These are phyloP conservation scores for Fusarium sp. DNA, from an alignment of 2,329 filamentous ascomycete genomes.

Conservation along the genomic window DNA sequence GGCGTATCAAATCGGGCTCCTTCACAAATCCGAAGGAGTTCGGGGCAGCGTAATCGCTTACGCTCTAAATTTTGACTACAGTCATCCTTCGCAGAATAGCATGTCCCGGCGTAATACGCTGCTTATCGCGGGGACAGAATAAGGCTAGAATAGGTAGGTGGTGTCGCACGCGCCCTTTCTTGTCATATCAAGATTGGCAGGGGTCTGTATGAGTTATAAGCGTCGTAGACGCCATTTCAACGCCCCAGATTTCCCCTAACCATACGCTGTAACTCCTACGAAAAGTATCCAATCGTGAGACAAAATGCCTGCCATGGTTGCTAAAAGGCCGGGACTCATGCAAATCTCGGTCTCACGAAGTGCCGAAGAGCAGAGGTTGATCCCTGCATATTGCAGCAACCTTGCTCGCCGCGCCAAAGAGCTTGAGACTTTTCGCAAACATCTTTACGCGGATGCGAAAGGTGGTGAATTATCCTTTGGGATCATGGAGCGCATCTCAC, in stretches of 20 bases:
- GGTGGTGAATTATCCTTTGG: constrained; percentile 1
- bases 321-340: constrained; percentile 4
- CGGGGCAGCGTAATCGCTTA: neutral
- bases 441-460: neutral
- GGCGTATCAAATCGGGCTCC: too few relatives aligned
- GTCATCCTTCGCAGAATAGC: neutral
- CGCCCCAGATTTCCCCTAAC: fast-evolving
- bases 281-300: fast-evolving
- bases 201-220: neutral
- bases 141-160: neutral
- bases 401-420: constrained; percentile 12
- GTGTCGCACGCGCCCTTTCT: neutral
- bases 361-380: constrained; percentile 5
- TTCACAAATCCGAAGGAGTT: neutral
- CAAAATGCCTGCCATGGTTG: constrained; percentile 9
- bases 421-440: constrained; percentile 4
- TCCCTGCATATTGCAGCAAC: constrained; percentile 22
- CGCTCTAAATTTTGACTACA: constrained; percentile 2
- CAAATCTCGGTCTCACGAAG: constrained; percentile 27
- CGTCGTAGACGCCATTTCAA: too few relatives aligned
- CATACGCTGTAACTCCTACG: too few relatives aligned
- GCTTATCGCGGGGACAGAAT: neutral
- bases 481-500: constrained; percentile 8
- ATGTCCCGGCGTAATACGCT: neutral
- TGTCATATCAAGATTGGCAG: neutral